These are phyloP conservation scores for Chloranthus sessilifolius DNA, from an alignment of 164 flowering plant genomes.

Conservation along the genomic window DNA sequence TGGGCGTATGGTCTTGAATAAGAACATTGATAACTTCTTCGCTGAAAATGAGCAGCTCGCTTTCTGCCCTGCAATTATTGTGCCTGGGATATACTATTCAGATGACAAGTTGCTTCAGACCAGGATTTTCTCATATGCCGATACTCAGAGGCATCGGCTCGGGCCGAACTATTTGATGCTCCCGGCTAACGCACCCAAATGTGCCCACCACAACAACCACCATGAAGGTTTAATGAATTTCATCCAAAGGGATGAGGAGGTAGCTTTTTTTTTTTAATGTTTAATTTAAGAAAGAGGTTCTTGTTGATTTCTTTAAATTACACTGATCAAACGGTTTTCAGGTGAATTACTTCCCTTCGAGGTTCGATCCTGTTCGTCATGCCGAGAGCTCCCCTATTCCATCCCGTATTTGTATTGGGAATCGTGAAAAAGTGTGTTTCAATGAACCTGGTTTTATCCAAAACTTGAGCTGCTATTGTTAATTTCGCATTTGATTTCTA, in stretches of 20 bases:
- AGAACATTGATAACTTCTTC: conserved; percentile 93
- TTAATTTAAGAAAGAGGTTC: too few species aligned
- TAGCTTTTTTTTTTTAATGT: conserved; percentile 15
- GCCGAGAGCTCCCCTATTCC: conserved; percentile 86
- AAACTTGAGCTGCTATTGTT: not conserved
- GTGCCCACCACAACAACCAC: conserved; percentile 92
- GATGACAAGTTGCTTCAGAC: conserved; percentile 93
- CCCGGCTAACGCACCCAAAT: conserved; percentile 93
- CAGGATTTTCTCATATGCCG: conserved; percentile 81
- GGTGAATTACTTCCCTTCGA: conserved; percentile 98
- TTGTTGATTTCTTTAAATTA: not conserved
- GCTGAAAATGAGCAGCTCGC: conserved; percentile 97
- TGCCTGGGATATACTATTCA: conserved; percentile 89
- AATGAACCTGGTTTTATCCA: too few species aligned
- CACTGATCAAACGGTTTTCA: conserved; percentile 17
- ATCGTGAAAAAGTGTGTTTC: conserved; percentile 69
- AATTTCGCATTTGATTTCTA: too few species aligned
- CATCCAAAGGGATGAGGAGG: conserved; percentile 99
- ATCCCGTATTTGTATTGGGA: conserved; percentile 40
- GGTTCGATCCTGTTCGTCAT: conserved; percentile 77
- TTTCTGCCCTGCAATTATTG: conserved; percentile 80
- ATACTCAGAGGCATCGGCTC: conserved; percentile 97
- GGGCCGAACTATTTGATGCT: conserved; percentile 95
- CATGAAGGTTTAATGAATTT: conserved; percentile 97
- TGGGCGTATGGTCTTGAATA: conserved; percentile 91